Percentiles rank a stretch among this genome's conserved stretches.
These are phyloP conservation scores for Venturia pyrina DNA, from an alignment of 2,329 filamentous ascomycete genomes.

Conservation along the genomic window DNA sequence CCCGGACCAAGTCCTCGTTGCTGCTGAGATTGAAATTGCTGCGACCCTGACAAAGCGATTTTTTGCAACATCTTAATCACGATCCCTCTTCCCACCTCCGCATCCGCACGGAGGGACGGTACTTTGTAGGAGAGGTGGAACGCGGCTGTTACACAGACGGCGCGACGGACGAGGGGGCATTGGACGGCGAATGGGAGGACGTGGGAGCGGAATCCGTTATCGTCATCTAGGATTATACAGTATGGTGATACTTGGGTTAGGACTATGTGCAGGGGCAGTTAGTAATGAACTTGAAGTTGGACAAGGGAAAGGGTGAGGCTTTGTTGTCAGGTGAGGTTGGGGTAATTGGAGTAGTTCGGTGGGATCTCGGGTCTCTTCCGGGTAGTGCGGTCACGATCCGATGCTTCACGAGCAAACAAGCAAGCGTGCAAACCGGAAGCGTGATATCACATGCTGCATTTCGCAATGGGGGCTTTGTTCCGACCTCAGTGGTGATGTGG, in stretches of 20 bases:
- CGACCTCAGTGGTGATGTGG: too few species aligned
- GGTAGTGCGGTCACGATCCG: too few species aligned
- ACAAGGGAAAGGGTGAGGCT: too few species aligned
- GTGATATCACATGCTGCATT: too few species aligned
- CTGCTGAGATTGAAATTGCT: too few species aligned
- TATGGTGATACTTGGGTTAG: background rate
- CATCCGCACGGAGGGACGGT: constrained; percentile 22
- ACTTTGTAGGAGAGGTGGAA: constrained; percentile 28
- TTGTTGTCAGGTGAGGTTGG: too few species aligned
- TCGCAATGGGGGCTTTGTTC: too few species aligned
- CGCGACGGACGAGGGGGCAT: constrained; percentile 25
- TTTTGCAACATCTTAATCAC: constrained; percentile 27
- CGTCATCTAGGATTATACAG: constrained; percentile 31
- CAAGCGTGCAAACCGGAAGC: too few species aligned
- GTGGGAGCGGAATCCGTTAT: constrained; percentile 31
- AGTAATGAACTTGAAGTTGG: background rate
- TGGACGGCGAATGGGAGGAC: constrained; percentile 32
- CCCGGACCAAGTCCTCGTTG: too few species aligned
- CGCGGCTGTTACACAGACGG: constrained; percentile 30
- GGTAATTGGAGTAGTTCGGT: too few species aligned
- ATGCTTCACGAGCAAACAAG: too few species aligned
- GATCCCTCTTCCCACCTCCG: constrained; percentile 26
- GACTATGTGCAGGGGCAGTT: background rate
- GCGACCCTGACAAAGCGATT: constrained; percentile 18
- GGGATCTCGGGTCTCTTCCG: too few species aligned